Evolutionary conservation across 768 basidiomycete species (phyloP), one percentile per base, ranked within the genome.

Genomic region (Leccinum imitatum): DNA sequence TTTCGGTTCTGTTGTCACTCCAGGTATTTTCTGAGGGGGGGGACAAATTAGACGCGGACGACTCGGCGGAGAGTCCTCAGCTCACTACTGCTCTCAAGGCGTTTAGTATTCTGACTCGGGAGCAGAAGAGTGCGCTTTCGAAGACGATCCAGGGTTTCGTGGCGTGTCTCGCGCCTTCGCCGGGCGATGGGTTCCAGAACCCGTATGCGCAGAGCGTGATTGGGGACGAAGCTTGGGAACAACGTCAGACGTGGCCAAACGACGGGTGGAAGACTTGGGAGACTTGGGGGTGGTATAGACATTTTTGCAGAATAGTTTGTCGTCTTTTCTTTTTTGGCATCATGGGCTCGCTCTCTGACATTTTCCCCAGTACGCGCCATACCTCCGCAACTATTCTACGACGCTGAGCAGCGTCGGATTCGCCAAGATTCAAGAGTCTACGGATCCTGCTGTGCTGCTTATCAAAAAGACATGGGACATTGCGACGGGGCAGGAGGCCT

Each of bases 241-340:
- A 83, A 47, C 87, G 90, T 23, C 79, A 77, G 1, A 81, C 77
- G 31, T 93, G 91, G 91, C 79, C 79, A 21, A 80, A 83, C 39
- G 83, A 85, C 27, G 87, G 90, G 57, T 95, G 93, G 93, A 82
- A 83, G 68, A 79, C 83, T 1, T 94, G 91, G 92, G 87, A 91
- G 75, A 90, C 87, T 0, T 93, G 91, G 89, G 87, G 90, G 2
- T 95, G 93, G 93, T 95, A 90, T 65, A 79, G 90, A 60, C 91
- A 96, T 66, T 95, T 93, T 77, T 91, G 90, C 73, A 80, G 92
- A 67, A 80, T 76, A 72, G 93, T 94, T 56, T 63, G 91, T 66
- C 50, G 77, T 13, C 41, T 25, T 41, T 6, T 50, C 8, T 3
- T 15, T 59, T 17, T 56, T 27, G n/a, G 21, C 23, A 3, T 23